phyloP scores from a whole-genome alignment of 2,329 filamentous ascomycete genomes.

The Ophiosphaerella korrae region DNA sequence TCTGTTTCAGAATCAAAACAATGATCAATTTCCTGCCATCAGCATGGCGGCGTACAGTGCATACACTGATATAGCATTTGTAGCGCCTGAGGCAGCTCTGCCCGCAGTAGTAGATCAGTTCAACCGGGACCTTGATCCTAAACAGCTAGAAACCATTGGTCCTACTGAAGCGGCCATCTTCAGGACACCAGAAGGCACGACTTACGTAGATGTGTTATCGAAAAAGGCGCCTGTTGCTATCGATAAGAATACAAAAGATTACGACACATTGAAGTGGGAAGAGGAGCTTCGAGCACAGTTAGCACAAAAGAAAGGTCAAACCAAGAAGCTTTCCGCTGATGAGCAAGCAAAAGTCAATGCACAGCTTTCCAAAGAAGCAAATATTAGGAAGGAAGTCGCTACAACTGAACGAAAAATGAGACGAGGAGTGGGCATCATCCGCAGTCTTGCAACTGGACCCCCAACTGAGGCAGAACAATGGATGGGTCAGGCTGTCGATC shows the following conservation, averaged over 20 bases:
- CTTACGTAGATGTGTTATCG: conserved; percentile 88
- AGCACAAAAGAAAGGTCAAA: conserved; percentile 88
- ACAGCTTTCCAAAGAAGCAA: conserved; percentile 84
- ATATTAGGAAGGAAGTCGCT: conserved; percentile 75
- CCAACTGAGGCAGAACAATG: conserved; percentile 88
- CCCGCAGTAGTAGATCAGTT: conserved; percentile 77
- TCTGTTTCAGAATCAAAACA: conserved; percentile 22
- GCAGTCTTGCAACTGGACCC: conserved; percentile 79
- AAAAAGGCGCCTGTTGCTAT: conserved; percentile 76
- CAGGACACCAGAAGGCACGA: conserved; percentile 83
- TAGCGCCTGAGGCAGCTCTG: conserved; percentile 82
- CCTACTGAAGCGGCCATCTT: conserved; percentile 92
- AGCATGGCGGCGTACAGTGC: conserved; percentile 79
- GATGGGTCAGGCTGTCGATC: conserved; percentile 81
- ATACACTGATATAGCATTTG: conserved; percentile 89
- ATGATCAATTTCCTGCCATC: conserved; percentile 47
- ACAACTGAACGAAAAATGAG: conserved; percentile 72
- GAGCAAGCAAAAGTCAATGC: conserved; percentile 89
- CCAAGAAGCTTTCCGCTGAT: conserved; percentile 88
- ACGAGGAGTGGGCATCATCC: conserved; percentile 85
- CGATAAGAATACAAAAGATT: conserved; percentile 92
- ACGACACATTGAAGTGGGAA: conserved; percentile 96
- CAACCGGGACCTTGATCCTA: conserved; percentile 71
- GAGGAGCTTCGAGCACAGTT: conserved; percentile 85
- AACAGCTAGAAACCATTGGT: conserved; percentile 73